Base-by-base conservation (phyloP, 352 stramenopile genomes). In the Bremia lactucae region DNA sequence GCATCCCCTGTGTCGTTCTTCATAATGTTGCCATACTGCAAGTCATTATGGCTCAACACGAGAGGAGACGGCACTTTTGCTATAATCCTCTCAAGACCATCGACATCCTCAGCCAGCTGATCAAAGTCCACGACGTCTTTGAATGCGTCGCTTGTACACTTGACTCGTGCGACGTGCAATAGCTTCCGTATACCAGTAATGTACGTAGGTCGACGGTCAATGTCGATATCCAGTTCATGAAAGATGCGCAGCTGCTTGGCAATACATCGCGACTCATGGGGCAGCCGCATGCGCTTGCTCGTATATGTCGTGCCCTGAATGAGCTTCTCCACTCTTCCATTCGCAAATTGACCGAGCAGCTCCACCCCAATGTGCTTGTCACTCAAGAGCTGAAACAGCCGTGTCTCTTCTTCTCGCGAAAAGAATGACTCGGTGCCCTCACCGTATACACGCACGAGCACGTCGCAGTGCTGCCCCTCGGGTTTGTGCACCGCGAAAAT, bases 21-120 rank as follows among this genome's bases (percentile, higher is more conserved):
- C 66, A 97, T 89, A 38, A 96, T 83, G 66, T 96, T 97, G 41
- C 87, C 88, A 53, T 90, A 89, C 46, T 96, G 81, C 46, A 97
- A 52, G 56, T 97, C 87, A 58, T 97, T 96, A 63, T 97, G 88
- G 49, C 79, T 91, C 35, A 97, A 63, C 36, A 95, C 80, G 23
- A 86, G 37, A 22, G 72, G 70, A 23, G 73, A 92, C 19, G 77
- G 52, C 31, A 94, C 76, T 10, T 64, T 13, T 8, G 52, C 62
- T 14, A 86, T 55, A 6, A 71, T 34, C 19, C 55, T 40, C 44
- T 89, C 69, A 26, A 89, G 44, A 8, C 77, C 69, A n/a, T 79
- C 49, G 15, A 87, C 44, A 41, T 83, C 65, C 0, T 43, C 31
- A 0, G 21, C 55, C 16, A 74, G 47, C n/a, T 71, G 40, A 20